Percentiles rank a stretch among this genome's conserved stretches.
Evolutionary conservation across 495 filamentous ascomycete genomes (phyloP).

Genomic region (Aspergillus affinis): DNA sequence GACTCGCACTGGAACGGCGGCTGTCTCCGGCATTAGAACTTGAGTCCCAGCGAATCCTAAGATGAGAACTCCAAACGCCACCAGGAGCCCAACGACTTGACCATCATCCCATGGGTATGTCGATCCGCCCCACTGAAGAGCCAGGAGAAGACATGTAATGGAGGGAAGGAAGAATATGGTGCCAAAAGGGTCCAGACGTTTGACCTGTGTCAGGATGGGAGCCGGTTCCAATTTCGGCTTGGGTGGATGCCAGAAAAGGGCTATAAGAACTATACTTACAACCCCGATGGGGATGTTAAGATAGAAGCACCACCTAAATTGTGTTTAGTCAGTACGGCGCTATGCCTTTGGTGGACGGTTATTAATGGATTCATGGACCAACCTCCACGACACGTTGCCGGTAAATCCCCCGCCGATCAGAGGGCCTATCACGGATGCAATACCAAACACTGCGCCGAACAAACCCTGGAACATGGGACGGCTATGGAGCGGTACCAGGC

Average conservation of each 20-base stretch:
- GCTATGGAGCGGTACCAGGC: constrained; percentile 53
- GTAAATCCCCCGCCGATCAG: constrained; percentile 34
- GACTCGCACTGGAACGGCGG: neutral
- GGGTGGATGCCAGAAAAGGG: neutral
- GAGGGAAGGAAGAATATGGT: neutral
- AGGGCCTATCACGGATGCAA: constrained; percentile 51
- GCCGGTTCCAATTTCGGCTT: neutral
- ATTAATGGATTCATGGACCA: constrained; percentile 19
- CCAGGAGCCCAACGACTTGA: neutral
- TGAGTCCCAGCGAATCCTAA: neutral
- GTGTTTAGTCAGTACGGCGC: constrained; percentile 23
- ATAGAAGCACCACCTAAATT: constrained; percentile 61
- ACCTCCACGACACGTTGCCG: constrained; percentile 25
- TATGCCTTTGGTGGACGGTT: too few relatives aligned
- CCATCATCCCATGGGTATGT: neutral
- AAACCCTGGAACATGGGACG: constrained; percentile 52
- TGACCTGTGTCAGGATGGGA: neutral
- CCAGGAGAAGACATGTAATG: neutral
- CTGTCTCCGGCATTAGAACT: neutral
- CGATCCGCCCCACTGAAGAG: neutral
- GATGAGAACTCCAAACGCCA: neutral
- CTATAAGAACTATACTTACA: constrained; percentile 41
- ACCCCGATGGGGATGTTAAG: constrained; percentile 60
- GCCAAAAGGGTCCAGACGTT: neutral
- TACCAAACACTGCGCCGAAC: constrained; percentile 47